These are phyloP conservation scores for Geranomyces michiganensis DNA, from an alignment of 192 early-diverging fungal species.

Conservation along the genomic window DNA sequence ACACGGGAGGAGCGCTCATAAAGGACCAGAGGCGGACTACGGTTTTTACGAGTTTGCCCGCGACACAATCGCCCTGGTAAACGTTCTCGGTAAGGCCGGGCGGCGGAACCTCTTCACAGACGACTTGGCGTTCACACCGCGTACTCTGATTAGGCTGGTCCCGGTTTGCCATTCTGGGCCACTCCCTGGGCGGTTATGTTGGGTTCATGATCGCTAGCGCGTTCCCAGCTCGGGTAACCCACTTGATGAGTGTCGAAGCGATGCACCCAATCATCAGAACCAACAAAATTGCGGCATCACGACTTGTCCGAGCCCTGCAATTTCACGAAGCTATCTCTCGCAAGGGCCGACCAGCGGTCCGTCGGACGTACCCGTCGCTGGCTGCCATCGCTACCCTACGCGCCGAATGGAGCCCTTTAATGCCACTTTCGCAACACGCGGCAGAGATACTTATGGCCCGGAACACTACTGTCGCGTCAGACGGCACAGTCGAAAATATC, in stretches of 20 bases:
- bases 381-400: neutral
- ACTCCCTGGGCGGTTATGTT: constrained; percentile 35
- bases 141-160: constrained; percentile 9
- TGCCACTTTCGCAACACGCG: neutral
- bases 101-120: neutral
- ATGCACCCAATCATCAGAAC: constrained; percentile 19
- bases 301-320: neutral
- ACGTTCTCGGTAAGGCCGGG: neutral
- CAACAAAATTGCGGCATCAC: neutral
- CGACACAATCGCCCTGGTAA: constrained; percentile 15
- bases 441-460: no score
- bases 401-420: neutral
- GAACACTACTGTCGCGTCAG: no score
- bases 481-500: no score
- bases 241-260: constrained; percentile 20
- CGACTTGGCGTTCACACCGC: neutral
- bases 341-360: neutral
- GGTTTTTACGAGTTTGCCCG: constrained; percentile 24
- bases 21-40: constrained; percentile 29
- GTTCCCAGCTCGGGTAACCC: constrained; percentile 6
- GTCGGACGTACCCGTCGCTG: neutral
- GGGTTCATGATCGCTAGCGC: constrained; percentile 10
- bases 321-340: neutral
- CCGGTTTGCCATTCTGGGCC: constrained; percentile 29
- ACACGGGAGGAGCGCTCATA: constrained; percentile 29